A percentile compares a stretch with the other conserved stretches of the same genome.
These are phyloP conservation scores for Geosmithia putterillii DNA, from an alignment of 2,329 filamentous ascomycete genomes.

Conservation along the genomic window DNA sequence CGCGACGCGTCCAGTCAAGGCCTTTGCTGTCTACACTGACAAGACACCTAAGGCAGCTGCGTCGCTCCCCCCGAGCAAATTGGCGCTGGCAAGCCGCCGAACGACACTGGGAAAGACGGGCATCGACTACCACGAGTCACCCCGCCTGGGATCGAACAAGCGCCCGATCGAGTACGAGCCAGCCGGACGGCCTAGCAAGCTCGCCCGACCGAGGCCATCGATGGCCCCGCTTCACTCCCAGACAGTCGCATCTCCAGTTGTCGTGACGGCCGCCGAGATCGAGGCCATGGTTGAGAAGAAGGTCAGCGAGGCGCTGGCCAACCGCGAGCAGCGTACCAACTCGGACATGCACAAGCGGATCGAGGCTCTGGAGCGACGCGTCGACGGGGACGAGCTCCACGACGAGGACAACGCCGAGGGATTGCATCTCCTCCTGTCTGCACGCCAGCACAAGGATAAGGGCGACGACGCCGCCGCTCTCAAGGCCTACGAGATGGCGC, in stretches of 20 bases:
- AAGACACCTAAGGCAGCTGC: conserved; percentile 31
- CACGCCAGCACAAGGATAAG: conserved; percentile 75
- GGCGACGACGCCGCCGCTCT: conserved; percentile 70
- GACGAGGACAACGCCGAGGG: conserved; percentile 74
- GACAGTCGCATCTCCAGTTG: conserved; percentile 16
- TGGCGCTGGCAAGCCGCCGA: conserved; percentile 14
- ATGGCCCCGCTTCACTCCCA: background rate
- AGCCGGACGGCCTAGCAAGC: conserved; percentile 33
- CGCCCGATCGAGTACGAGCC: no score
- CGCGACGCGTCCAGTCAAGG: conserved; percentile 61
- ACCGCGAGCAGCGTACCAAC: conserved; percentile 44
- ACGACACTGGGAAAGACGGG: conserved; percentile 26
- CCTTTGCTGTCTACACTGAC: conserved; percentile 81
- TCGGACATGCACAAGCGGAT: conserved; percentile 71
- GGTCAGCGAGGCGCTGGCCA: conserved; percentile 77
- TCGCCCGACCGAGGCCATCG: conserved; percentile 19
- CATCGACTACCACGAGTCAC: conserved; percentile 17
- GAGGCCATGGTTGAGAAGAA: conserved; percentile 89
- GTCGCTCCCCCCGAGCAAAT: conserved; percentile 20
- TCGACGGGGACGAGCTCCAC: conserved; percentile 48
- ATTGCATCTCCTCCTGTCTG: conserved; percentile 76
- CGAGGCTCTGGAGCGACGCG: conserved; percentile 75
- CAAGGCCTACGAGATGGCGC: conserved; percentile 74
- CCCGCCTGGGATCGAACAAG: background rate
- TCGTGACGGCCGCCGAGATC: conserved; percentile 61